Conservation (phyloP, 129 eudicot genomes). For the Helianthus annuus region DNA sequence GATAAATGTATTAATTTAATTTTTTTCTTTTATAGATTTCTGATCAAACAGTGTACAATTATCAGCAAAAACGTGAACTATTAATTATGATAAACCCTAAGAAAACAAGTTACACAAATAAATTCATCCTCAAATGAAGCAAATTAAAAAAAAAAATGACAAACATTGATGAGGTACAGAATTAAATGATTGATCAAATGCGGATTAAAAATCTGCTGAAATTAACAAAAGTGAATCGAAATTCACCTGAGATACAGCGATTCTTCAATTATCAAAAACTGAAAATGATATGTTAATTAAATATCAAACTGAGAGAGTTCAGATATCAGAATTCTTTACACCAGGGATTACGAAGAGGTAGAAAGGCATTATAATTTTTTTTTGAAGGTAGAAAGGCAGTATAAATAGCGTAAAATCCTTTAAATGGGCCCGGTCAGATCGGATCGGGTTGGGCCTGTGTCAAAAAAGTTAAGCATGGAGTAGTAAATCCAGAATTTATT, state of each 20-base stretch:
- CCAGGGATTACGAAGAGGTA: neutral
- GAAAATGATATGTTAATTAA: neutral
- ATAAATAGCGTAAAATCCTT: too few relatives aligned
- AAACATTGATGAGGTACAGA: neutral
- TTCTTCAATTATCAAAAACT: neutral
- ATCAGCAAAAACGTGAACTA: neutral
- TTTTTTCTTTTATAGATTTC: neutral
- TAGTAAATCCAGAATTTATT: too few relatives aligned
- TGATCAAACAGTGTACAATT: neutral
- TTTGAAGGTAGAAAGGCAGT: too few relatives aligned
- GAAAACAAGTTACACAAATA: neutral
- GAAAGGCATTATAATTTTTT: too few relatives aligned
- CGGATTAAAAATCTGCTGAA: too few relatives aligned
- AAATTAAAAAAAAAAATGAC: neutral
- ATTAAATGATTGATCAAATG: neutral
- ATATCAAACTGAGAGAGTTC: neutral
- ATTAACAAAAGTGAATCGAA: neutral
- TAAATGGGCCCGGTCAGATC: too few relatives aligned
- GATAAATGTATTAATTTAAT: too few relatives aligned
- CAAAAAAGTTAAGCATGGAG: too few relatives aligned
- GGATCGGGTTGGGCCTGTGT: too few relatives aligned
- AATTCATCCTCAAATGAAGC: neutral
- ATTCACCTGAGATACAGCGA: conserved; percentile 1
- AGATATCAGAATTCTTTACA: too few relatives aligned
- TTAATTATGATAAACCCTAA: neutral